Evolutionary conservation across 2,329 filamentous ascomycete species (phyloP), one percentile per base, ranked within the genome.

Genomic region (Cordyceps fumosorosea): DNA sequence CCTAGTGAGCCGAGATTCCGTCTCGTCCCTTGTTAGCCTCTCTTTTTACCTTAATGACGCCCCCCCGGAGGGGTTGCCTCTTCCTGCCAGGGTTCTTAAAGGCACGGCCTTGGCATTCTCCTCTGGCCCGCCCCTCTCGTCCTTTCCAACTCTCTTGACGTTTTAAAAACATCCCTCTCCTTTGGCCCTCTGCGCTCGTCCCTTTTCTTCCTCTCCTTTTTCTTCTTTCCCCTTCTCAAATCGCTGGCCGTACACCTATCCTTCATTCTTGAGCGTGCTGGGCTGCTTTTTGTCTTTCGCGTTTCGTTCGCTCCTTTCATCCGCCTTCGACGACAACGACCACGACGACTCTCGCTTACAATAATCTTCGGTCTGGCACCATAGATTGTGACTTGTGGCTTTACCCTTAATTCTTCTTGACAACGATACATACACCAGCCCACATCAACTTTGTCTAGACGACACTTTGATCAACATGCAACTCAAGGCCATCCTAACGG

Each of bases 291-390:
- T 73, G 72, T 72, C 69, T 74, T 66, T 70, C 70, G 69, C 72
- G 73, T 71, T 37, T 77, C 78, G 77, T 81, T 80, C 78, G 75
- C 78, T 80, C 76, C 71, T 74, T 74, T 74, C 71, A 29, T 29
- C 64, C 75, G 78, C 34, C 60, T n/a, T 63, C 61, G 58, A 61
- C 34, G 60, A 55, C 47, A 18, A 11, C 44, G 16, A 56, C 42
- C 16, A 32, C 44, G 16, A 60, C 56, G 18, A 47, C 70, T 70
- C 67, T 71, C 69, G 72, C 73, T 70, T 68, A 69, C 68, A 67
- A 67, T 71, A 69, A 65, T 68, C 65, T 71, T 70, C 75, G 78
- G 80, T 82, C 80, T 81, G 81, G 80, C 74, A 82, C 80, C 79
- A 62, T 65, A 63, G 59, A 63, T 65, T 63, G 64, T 58, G 37